Percentiles rank a stretch among this genome's conserved stretches.
phyloP scores from a whole-genome alignment of 1,139 yeast species.

The Yamadazyma jaroonii region DNA sequence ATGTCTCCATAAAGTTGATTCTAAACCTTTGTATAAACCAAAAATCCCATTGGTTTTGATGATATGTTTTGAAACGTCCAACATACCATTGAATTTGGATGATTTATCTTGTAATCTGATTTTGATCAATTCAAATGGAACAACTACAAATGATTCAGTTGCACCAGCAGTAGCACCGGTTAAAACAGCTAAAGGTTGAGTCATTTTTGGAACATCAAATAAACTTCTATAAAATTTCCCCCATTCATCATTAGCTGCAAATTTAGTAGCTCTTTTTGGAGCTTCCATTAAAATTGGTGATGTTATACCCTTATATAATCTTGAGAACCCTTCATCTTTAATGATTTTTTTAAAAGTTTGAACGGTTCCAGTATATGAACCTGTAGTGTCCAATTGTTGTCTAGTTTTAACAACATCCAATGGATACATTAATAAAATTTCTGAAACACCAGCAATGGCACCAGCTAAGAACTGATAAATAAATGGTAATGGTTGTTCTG shows the following conservation, averaged over 20 bases:
- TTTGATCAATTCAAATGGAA: constrained; percentile 86
- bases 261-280: constrained; percentile 97
- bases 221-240: constrained; percentile 74
- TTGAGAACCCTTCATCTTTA: constrained; percentile 76
- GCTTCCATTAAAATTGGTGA: constrained; percentile 99
- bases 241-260: constrained; percentile 98
- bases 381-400: constrained; percentile 78
- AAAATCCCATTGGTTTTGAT: constrained; percentile 72
- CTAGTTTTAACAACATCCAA: constrained; percentile 97
- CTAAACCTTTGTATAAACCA: constrained; percentile 91
- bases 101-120: constrained; percentile 89
- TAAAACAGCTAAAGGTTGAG: constrained; percentile 79
- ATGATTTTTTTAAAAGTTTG: constrained; percentile 83
- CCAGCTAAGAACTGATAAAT: constrained; percentile 90
- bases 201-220: constrained; percentile 71
- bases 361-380: constrained; percentile 75
- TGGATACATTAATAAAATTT: constrained; percentile 96
- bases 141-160: constrained; percentile 92
- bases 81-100: constrained; percentile 80
- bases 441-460: constrained; percentile 97
- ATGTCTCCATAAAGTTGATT: constrained; percentile 97
- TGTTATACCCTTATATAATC: constrained; percentile 87
- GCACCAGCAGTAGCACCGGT: constrained; percentile 99
- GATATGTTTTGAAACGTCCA: constrained; percentile 76
- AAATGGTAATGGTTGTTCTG: constrained; percentile 61